These are phyloP conservation scores for Rhizopogon vulgaris DNA, from an alignment of 768 basidiomycete genomes.

Conservation along the genomic window DNA sequence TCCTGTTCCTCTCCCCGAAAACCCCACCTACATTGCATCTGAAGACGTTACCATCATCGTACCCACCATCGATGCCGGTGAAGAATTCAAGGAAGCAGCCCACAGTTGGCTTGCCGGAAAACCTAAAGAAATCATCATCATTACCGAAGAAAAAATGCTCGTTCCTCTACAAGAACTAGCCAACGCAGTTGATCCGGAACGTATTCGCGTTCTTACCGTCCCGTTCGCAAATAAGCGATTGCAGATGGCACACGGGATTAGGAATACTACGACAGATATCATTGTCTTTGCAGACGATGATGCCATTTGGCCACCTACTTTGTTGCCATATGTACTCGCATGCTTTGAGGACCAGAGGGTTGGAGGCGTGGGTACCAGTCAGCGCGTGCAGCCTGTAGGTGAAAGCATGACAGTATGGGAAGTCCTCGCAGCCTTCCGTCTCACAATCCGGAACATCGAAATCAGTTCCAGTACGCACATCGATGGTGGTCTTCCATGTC, in stretches of 20 bases:
- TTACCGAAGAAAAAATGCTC: constrained; percentile 86
- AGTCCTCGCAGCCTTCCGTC: constrained; percentile 86
- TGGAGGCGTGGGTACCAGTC: constrained; percentile 87
- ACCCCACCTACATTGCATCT: constrained; percentile 82
- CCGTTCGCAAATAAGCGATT: constrained; percentile 92
- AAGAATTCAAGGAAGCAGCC: constrained; percentile 92
- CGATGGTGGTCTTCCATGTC: constrained; percentile 86
- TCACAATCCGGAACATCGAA: constrained; percentile 92
- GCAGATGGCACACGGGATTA: constrained; percentile 92
- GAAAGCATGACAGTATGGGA: constrained; percentile 88
- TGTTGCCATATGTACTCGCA: constrained; percentile 83
- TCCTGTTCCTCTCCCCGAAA: constrained; percentile 85
- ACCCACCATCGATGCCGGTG: constrained; percentile 92
- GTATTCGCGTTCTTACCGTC: constrained; percentile 83
- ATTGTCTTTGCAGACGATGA: constrained; percentile 95
- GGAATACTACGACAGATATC: constrained; percentile 85
- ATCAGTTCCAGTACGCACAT: constrained; percentile 87
- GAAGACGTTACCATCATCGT: constrained; percentile 97
- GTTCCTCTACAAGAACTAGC: constrained; percentile 87
- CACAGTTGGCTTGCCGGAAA: constrained; percentile 89
- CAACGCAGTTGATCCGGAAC: constrained; percentile 75
- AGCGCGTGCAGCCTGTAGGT: constrained; percentile 80
- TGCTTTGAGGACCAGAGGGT: constrained; percentile 94
- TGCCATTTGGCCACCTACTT: constrained; percentile 90
- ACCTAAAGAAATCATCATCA: constrained; percentile 77